Evolutionary conservation across 208 protist species (phyloP), one percentile per base, ranked within the genome.

Genomic region (Acanthamoeba polyphaga): DNA sequence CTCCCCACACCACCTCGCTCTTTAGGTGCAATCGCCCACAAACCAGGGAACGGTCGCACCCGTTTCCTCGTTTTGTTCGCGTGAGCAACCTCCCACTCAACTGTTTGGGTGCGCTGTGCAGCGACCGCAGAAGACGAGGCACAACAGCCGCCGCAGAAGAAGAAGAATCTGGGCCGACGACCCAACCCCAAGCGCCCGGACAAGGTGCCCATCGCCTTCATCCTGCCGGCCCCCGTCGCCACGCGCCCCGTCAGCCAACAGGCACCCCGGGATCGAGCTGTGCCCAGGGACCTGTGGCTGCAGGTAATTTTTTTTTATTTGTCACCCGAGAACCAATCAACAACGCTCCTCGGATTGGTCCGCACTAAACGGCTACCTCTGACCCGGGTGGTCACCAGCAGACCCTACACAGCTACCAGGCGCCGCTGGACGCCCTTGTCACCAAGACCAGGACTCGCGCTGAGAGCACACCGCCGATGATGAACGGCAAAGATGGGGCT

Each of bases 151-250:
- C 7, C 62, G 68, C 24, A 76, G 12, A 76, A 76, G 29, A 76
- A 46, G 68, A 76, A 76, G 68, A 76, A 32, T 5, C 29, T 76
- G 13, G 68, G 68, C 12, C 6, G 68, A 24, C 68, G 68, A 17
- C 68, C 68, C 34, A 76, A 76, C 68, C 68, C 68, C 32, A 76
- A 76, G 68, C 68, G 68, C 34, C 27, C 34, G 15, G 68, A 76
- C 68, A 76, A 76, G 34, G 68, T 76, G 13, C 68, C 68, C 68
- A 76, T 76, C 2, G 68, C 68, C 12, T 76, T 76, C 68, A 76
- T 76, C 68, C 29, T 76, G 34, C 68, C 68, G 2, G 68, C 68
- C 2, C 32, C 68, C 24, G 27, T 13, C 27, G 27, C 64, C 22
- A 27, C 19, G n/a, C 64, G 27, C 64, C n/a, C 64, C 64, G 60